phyloP scores from a whole-genome alignment of 768 basidiomycete genomes.

The Mrakia blollopis region DNA sequence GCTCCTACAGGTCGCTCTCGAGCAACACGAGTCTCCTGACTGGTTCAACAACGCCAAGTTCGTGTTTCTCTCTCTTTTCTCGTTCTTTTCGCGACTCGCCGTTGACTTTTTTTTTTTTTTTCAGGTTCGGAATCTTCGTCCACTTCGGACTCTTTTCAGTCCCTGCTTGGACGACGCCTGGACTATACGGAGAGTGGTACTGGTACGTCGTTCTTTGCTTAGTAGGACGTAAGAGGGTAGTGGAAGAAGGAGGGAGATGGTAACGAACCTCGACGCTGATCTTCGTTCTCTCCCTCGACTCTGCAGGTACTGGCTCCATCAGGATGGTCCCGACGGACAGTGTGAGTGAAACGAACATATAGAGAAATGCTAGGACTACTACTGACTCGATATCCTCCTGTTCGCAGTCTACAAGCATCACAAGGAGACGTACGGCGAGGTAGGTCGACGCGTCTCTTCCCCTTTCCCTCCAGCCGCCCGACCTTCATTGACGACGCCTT shows the following conservation, averaged over 20 bases:
- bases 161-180: constrained; percentile 21
- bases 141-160: constrained; percentile 46
- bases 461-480: too few species aligned
- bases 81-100: constrained; percentile 2
- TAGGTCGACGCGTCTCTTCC: constrained; percentile 37
- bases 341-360: too few species aligned
- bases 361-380: too few species aligned
- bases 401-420: constrained; percentile 46
- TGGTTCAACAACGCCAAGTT: constrained; percentile 58
- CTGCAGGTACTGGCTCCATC: constrained; percentile 33
- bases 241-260: too few species aligned
- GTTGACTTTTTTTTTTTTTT: constrained; percentile 36
- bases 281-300: too few species aligned
- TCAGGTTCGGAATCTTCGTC: constrained; percentile 39
- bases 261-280: too few species aligned
- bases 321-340: not conserved
- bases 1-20: not conserved
- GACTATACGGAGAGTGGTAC: constrained; percentile 57
- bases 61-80: constrained; percentile 51
- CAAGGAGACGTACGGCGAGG: constrained; percentile 50
- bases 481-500: too few species aligned
- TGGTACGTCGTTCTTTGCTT: constrained; percentile 39
- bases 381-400: too few species aligned
- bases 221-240: too few species aligned
- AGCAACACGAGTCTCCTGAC: constrained; percentile 53